A percentile compares a stretch with the other conserved stretches of the same genome.
phyloP scores from a whole-genome alignment of 2,329 filamentous ascomycete genomes.

The Neofusicoccum sp. region DNA sequence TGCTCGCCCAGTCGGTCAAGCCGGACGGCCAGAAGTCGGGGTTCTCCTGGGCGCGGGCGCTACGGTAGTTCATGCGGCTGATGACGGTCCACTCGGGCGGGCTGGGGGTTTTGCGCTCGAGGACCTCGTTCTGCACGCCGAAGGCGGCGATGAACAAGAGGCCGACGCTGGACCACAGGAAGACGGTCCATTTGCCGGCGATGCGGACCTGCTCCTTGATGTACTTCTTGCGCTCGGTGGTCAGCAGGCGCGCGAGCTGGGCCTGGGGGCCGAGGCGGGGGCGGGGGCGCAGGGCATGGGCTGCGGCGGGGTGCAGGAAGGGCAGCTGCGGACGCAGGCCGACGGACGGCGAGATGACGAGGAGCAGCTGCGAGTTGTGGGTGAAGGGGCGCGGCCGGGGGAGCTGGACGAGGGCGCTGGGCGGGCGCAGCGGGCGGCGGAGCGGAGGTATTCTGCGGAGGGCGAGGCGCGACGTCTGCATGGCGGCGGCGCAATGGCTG shows the following conservation, averaged over 20 bases:
- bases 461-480: conserved; percentile 30
- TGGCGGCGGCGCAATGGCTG: conserved; percentile 21
- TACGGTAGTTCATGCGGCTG: conserved; percentile 69
- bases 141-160: conserved; percentile 64
- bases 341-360: conserved; percentile 53
- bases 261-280: conserved; percentile 38
- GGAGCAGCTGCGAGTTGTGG: conserved; percentile 56
- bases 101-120: conserved; percentile 77
- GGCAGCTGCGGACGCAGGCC: conserved; percentile 62
- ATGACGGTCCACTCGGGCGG: conserved; percentile 79
- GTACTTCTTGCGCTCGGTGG: conserved; percentile 74
- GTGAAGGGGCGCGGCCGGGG: conserved; percentile 58
- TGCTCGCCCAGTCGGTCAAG: conserved; percentile 69
- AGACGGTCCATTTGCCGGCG: conserved; percentile 67
- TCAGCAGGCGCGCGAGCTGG: conserved; percentile 70
- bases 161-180: conserved; percentile 65
- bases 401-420: conserved; percentile 26
- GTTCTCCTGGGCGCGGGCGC: conserved; percentile 63
- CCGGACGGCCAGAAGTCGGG: conserved; percentile 56
- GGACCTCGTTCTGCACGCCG: conserved; percentile 70
- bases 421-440: conserved; percentile 29
- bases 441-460: conserved; percentile 31
- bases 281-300: not conserved
- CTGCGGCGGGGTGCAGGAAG: conserved; percentile 62
- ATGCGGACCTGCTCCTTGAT: conserved; percentile 71